A percentile compares a stretch with the other conserved stretches of the same genome.
phyloP scores from a whole-genome alignment of 257 asterid genomes.

The Fraxinus americana region DNA sequence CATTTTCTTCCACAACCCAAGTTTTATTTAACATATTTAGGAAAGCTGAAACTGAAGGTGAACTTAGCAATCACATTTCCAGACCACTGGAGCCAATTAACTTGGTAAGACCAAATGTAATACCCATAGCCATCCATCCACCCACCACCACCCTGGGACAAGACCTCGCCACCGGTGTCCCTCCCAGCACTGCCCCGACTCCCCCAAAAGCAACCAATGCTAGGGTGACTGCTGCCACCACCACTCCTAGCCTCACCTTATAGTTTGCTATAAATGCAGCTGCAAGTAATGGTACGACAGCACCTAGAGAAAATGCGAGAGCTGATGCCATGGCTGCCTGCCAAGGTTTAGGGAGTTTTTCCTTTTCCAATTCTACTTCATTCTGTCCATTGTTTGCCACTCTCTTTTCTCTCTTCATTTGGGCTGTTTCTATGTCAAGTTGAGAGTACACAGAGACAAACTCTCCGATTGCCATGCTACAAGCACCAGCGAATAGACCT shows the following conservation, averaged over 20 bases:
- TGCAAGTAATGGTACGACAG: constrained; percentile 42
- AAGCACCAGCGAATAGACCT: constrained; percentile 46
- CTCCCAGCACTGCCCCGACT: constrained; percentile 62
- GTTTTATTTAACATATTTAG: not conserved
- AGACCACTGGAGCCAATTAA: constrained; percentile 49
- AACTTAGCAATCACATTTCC: constrained; percentile 31
- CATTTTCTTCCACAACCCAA: no score
- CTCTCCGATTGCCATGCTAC: constrained; percentile 54
- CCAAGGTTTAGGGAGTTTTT: constrained; percentile 39
- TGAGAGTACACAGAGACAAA: constrained; percentile 22
- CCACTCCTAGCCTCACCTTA: constrained; percentile 50
- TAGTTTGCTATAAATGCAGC: constrained; percentile 45
- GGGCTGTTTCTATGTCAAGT: constrained; percentile 39
- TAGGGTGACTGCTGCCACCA: constrained; percentile 54
- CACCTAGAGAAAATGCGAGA: constrained; percentile 45
- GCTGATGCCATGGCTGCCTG: constrained; percentile 48
- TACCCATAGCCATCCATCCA: constrained; percentile 90
- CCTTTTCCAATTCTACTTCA: constrained; percentile 19
- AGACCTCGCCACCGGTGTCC: constrained; percentile 42
- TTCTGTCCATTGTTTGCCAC: not conserved
- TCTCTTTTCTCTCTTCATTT: constrained; percentile 31
- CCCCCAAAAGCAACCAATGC: constrained; percentile 62
- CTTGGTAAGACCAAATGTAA: constrained; percentile 73
- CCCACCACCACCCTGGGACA: constrained; percentile 64
- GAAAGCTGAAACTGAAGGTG: not conserved